Percentiles rank a stretch among this genome's conserved stretches.
phyloP scores from a whole-genome alignment of 306 rosid species.

The Geum urbanum region DNA sequence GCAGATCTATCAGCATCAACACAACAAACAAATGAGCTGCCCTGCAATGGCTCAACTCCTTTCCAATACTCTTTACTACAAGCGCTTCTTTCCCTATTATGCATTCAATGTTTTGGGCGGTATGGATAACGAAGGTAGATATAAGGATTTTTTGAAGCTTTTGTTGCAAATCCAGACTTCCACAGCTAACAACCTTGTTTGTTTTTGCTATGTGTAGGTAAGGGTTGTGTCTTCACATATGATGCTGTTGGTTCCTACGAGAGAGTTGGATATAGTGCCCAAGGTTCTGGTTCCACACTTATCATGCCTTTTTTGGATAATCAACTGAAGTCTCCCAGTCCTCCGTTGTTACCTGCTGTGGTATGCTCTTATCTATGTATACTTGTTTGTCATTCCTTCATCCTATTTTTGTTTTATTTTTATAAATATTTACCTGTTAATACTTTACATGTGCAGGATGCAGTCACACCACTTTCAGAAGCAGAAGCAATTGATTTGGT shows the following conservation, averaged over 20 bases:
- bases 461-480: conserved; percentile 88
- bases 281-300: conserved; percentile 96
- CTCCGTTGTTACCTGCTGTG: conserved; percentile 76
- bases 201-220: conserved; percentile 42
- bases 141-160: conserved; percentile 13
- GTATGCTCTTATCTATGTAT: conserved; percentile 32
- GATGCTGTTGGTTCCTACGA: conserved; percentile 99
- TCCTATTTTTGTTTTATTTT: not conserved
- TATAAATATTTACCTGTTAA: not conserved
- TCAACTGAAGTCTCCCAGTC: conserved; percentile 91
- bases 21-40: conserved; percentile 99
- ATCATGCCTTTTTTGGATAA: conserved; percentile 85
- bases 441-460: conserved; percentile 50
- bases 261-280: conserved; percentile 95
- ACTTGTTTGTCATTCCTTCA: conserved; percentile 18
- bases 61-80: conserved; percentile 91
- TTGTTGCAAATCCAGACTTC: conserved; percentile 12
- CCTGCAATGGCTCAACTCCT: conserved; percentile 97
- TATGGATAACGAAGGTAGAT: conserved; percentile 84
- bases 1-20: conserved; percentile 93
- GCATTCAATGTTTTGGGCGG: conserved; percentile 96
- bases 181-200: conserved; percentile 4
- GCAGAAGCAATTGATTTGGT: conserved; percentile 79
- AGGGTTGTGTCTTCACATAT: conserved; percentile 98
- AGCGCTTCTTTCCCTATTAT: conserved; percentile 95